Conservation (phyloP, 345 rosid species). For the Mallotus nudiflorus region DNA sequence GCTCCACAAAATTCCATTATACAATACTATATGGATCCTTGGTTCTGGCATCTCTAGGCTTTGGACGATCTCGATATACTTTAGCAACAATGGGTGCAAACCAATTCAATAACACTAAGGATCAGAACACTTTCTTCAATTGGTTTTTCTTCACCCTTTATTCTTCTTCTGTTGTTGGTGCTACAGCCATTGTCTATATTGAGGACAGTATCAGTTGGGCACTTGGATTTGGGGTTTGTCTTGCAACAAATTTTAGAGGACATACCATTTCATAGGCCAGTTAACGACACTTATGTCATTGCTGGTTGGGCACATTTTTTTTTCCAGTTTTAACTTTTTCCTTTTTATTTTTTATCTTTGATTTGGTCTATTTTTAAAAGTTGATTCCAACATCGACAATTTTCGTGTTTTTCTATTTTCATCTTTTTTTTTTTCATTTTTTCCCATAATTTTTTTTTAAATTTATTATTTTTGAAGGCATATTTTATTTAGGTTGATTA, state of each 20-base stretch:
- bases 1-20: conserved; percentile 34
- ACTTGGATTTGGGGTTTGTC: conserved; percentile 47
- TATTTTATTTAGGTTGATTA: too few species aligned
- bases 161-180: background rate
- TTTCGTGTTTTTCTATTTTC: too few species aligned
- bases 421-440: too few species aligned
- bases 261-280: conserved; percentile 29
- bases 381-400: too few species aligned
- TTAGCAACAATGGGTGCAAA: conserved; percentile 37
- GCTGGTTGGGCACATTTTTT: too few species aligned
- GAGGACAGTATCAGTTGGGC: conserved; percentile 52
- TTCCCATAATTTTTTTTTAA: too few species aligned
- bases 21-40: conserved; percentile 41
- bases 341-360: too few species aligned
- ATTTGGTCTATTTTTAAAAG: too few species aligned
- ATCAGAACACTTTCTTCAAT: background rate
- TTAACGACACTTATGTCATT: too few species aligned
- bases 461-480: too few species aligned
- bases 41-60: conserved; percentile 32
- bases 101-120: background rate
- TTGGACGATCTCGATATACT: conserved; percentile 40
- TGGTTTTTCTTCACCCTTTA: conserved; percentile 29
- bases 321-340: too few species aligned
- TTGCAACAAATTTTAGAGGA: conserved; percentile 26
- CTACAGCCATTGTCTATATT: conserved; percentile 10